phyloP scores from a whole-genome alignment of 2,329 filamentous ascomycete genomes.

The Neofusicoccum umdonicola region DNA sequence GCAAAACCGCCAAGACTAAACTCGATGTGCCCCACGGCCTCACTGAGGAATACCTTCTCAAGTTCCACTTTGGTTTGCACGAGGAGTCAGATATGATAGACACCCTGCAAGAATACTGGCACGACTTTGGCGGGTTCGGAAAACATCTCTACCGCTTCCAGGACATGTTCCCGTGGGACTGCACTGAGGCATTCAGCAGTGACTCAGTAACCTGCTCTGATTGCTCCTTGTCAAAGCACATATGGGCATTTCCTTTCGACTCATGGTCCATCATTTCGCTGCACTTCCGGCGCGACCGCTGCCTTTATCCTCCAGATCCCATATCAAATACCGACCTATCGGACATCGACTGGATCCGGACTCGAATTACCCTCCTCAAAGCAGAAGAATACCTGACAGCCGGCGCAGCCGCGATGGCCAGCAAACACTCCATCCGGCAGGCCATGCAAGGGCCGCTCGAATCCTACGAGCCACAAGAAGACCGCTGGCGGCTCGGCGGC shows the following conservation, averaged over 20 bases:
- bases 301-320: conserved; percentile 31
- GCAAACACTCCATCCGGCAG: background rate
- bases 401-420: background rate
- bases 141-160: conserved; percentile 41
- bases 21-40: conserved; percentile 34
- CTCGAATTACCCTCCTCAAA: background rate
- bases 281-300: conserved; percentile 38
- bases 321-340: background rate
- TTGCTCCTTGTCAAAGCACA: conserved; percentile 47
- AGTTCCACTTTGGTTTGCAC: conserved; percentile 40
- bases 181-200: conserved; percentile 40
- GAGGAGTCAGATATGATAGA: conserved; percentile 47
- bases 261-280: conserved; percentile 43
- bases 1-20: conserved; percentile 30
- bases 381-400: background rate
- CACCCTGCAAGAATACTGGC: conserved; percentile 46
- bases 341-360: background rate
- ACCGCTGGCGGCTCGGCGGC: conserved; percentile 41
- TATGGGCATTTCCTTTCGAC: conserved; percentile 38
- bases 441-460: background rate
- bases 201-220: conserved; percentile 39
- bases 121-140: conserved; percentile 46
- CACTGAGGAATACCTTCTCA: background rate
- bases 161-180: conserved; percentile 49
- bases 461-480: conserved; percentile 16